These are phyloP conservation scores for Inga laurina DNA, from an alignment of 306 rosid genomes.

Conservation along the genomic window DNA sequence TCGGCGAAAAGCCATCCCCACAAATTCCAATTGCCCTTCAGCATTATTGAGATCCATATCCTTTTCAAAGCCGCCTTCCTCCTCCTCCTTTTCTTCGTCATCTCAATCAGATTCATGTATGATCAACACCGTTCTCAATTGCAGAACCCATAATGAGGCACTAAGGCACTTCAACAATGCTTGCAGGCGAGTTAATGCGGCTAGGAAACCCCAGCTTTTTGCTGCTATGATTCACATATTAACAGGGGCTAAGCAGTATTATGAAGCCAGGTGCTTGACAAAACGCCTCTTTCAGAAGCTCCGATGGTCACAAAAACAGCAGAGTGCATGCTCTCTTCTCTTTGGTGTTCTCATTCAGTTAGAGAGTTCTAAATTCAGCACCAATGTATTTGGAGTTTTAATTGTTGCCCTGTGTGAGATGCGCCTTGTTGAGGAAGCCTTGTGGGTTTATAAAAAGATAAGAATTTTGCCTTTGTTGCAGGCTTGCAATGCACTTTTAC, in stretches of 20 bases:
- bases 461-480: constrained; percentile 41
- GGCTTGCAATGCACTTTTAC: constrained; percentile 66
- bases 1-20: constrained; percentile 12
- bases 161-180: constrained; percentile 38
- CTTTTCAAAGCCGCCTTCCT: background rate
- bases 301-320: constrained; percentile 43
- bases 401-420: constrained; percentile 48
- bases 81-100: background rate
- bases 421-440: constrained; percentile 60
- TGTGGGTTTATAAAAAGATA: constrained; percentile 42
- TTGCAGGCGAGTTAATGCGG: constrained; percentile 8
- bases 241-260: constrained; percentile 38
- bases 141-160: constrained; percentile 40
- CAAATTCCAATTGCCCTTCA: constrained; percentile 15
- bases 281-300: constrained; percentile 49
- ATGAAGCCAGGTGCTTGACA: constrained; percentile 50
- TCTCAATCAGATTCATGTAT: constrained; percentile 3
- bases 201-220: constrained; percentile 35
- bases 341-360: constrained; percentile 46
- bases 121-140: constrained; percentile 36
- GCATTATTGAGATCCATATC: constrained; percentile 5
- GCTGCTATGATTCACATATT: constrained; percentile 49
- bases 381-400: constrained; percentile 47
- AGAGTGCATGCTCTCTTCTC: constrained; percentile 29
- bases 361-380: constrained; percentile 34